phyloP scores from a whole-genome alignment of 805 yeast genomes.

The Torulaspora maleeae region DNA sequence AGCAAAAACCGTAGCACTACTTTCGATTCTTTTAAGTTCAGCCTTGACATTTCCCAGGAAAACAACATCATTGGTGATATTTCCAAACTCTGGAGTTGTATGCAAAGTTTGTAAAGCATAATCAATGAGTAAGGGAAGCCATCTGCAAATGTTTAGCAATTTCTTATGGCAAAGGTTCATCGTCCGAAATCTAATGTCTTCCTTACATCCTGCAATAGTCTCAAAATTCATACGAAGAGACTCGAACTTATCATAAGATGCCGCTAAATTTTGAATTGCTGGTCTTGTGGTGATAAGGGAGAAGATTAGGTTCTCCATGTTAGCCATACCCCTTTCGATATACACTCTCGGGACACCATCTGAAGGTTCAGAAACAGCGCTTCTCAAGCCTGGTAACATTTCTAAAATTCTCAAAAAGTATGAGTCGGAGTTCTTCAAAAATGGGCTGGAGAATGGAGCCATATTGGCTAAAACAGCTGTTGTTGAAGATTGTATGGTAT shows the following conservation, averaged over 20 bases:
- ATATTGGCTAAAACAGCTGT: constrained; percentile 57
- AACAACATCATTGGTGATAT: constrained; percentile 1
- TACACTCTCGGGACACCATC: constrained; percentile 71
- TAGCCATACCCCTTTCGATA: constrained; percentile 70
- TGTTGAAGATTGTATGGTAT: constrained; percentile 55
- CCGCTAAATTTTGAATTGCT: constrained; percentile 38
- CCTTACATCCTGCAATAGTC: constrained; percentile 17
- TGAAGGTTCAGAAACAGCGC: constrained; percentile 53
- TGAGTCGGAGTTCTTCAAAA: constrained; percentile 44
- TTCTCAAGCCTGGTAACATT: constrained; percentile 71
- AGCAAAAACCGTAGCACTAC: constrained; percentile 12
- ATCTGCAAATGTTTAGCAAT: constrained; percentile 20
- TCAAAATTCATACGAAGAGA: constrained; percentile 23
- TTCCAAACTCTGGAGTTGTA: neutral
- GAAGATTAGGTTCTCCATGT: constrained; percentile 64
- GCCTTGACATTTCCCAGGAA: constrained; percentile 8
- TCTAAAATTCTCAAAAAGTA: constrained; percentile 71
- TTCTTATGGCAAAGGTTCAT: constrained; percentile 11
- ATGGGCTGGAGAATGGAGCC: constrained; percentile 40
- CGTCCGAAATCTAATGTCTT: constrained; percentile 18
- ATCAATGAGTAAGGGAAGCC: constrained; percentile 37
- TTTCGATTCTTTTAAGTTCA: constrained; percentile 13
- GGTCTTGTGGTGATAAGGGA: constrained; percentile 51
- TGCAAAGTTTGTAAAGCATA: constrained; percentile 28
- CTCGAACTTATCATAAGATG: constrained; percentile 18